Evolutionary conservation across 805 yeast genomes (phyloP), one percentile per base, ranked within the genome.

Genomic region (Candida nemodendra): DNA sequence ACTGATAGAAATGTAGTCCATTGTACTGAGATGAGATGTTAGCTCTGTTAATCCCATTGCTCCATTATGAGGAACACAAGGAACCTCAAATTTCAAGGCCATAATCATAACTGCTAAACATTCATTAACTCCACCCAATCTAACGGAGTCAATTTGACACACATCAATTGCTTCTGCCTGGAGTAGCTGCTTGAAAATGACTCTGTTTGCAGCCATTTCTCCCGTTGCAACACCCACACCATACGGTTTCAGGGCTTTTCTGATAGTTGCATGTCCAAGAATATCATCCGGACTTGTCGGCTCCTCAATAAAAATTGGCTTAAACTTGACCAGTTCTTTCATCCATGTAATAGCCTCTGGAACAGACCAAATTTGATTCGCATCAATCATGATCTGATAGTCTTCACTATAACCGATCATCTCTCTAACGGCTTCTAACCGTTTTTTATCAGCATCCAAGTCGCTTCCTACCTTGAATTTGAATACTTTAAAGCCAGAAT

Each of bases 381-480:
- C 55, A 36, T 52, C 57, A 30, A 52, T 50, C 57, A 53, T 53
- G 23, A 46, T 53, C 19, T 32, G 36, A 21, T 32, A 32, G 11
- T 37, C 43, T 8, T 59, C 56, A 23, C 62, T 64, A 30, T 62
- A 61, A 6, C 73, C 74, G 27, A 69, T 48, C 8, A 65, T 62
- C 32, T 67, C 69, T 32, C 72, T 51, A 8, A 67, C 71, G 6
- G 66, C 46, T 27, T 51, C 38, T 36, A 68, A 48, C 29, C 73
- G 51, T 28, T 62, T 46, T 28, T 54, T 52, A 42, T 68, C 73
- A n/a, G 58, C 59, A 11, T 51, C 57, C n/a, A 66, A 46, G 36
- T 59, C 57, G 23, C 62, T 59, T 5, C 73, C 72, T 16, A 66
- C 71, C 42, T 68, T 68, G 48, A 68, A 59, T 48, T 68, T 68